Evolutionary conservation across 1,284 basidiomycete genomes (phyloP), one percentile per base, ranked within the genome.

Genomic region (Trametes pubescens): DNA sequence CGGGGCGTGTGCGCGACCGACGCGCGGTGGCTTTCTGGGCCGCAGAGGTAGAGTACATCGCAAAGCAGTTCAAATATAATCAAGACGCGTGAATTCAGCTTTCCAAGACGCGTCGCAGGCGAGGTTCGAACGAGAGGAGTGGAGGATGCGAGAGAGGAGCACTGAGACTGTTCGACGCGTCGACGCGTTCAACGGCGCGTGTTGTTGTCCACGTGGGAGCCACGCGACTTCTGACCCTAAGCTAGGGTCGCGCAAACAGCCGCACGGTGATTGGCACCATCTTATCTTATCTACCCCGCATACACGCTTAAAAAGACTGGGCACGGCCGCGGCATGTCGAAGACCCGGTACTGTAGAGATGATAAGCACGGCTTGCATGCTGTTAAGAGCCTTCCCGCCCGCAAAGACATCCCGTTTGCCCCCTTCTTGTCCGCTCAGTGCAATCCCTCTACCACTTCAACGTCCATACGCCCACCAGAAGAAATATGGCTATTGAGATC

Each of bases 21-120:
- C 91, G 80, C 34, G 51, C 43, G 72, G 91, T 92, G 44, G 87
- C 85, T 76, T 92, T 91, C 69, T 90, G 86, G 1, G 82, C 85
- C n/a, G 89, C 89, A 38, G 89, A 86, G 11, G 86, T 84, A 34
- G 84, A 79, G 78, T 92, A 93, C 91, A 92, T 92, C 35, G 62
- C 46, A 18, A 49, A 22, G 43, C 26, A 24, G 35, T 44, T 24
- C 51, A 11, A 34, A 9, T 18, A 37, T 24, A 26, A 24, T n/a
- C 16, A n/a, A 53, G 58, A 63, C 57, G 61, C 66, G 69, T 60
- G 16, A 38, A 1, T 4, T 1, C 9, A 32, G 24, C 11, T 2
- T 24, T n/a, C 16, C 47, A 8, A 11, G 21, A 22, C n/a, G 35
- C 9, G 49, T 22, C 21, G 4, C 1, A 29, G 18, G 9, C 2